phyloP scores from a whole-genome alignment of 192 early-diverging fungal species.

The Rhizophlyctis rosea region DNA sequence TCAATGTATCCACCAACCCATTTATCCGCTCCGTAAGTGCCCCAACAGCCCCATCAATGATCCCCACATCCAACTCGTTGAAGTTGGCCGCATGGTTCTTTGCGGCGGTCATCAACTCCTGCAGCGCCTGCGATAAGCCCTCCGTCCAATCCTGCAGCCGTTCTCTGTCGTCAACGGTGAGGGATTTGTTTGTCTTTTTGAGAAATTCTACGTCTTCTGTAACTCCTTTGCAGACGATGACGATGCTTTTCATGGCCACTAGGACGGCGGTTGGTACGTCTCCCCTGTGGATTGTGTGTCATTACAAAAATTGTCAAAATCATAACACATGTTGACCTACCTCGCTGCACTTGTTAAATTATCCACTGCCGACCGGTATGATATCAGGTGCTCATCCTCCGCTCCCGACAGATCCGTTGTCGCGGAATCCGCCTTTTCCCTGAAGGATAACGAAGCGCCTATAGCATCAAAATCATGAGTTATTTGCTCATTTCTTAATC shows the following conservation, averaged over 20 bases:
- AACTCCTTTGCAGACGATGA: slow-evolving; percentile 33
- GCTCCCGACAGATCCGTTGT: background rate
- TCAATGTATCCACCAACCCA: slow-evolving; percentile 17
- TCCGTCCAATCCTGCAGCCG: slow-evolving; percentile 15
- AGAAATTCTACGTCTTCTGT: slow-evolving; percentile 35
- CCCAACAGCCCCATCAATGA: background rate
- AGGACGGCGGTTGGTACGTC: slow-evolving; percentile 15
- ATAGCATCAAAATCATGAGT: no score
- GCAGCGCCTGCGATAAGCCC: slow-evolving; percentile 19
- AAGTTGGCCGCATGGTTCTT: slow-evolving; percentile 32
- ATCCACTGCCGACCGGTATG: background rate
- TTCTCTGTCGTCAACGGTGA: slow-evolving; percentile 7
- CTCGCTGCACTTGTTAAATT: background rate
- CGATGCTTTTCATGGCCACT: slow-evolving; percentile 28
- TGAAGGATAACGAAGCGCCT: no score
- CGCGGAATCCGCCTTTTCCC: no score
- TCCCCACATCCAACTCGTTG: background rate
- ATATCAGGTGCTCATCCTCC: background rate
- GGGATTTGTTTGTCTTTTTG: slow-evolving; percentile 1
- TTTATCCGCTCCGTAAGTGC: background rate
- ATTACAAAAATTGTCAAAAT: no score
- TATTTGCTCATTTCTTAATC: no score
- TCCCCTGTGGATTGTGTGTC: no score
- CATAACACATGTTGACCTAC: background rate
- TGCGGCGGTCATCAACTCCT: slow-evolving; percentile 23